Evolutionary conservation across 345 rosid species (phyloP).

Genomic region (Salix arbutifolia): DNA sequence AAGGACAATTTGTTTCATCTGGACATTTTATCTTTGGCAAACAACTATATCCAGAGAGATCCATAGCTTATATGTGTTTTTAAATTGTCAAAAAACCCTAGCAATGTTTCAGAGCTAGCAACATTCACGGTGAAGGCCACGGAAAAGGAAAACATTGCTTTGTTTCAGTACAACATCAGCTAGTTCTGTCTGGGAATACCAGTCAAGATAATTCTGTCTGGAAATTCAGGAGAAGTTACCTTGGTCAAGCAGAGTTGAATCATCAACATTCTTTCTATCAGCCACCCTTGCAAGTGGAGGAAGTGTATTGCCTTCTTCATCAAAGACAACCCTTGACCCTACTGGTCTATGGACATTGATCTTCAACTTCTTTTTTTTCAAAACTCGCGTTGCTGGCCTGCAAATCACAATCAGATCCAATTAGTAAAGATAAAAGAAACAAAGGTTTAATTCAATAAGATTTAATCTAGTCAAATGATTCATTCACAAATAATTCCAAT

Average conservation of each 20-base stretch:
- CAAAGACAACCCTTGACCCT: conserved; percentile 74
- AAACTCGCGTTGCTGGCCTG: conserved; percentile 64
- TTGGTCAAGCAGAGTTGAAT: conserved; percentile 45
- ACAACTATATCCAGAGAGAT: background rate
- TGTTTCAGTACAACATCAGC: no score
- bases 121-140: no score
- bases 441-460: background rate
- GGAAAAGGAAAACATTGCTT: no score
- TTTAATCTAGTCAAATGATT: background rate
- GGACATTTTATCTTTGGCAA: background rate
- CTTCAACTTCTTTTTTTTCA: conserved; percentile 84
- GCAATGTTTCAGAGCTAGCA: no score
- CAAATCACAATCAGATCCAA: conserved; percentile 1
- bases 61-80: no score
- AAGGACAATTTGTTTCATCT: background rate
- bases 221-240: conserved; percentile 36
- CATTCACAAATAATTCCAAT: background rate
- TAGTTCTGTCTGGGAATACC: no score
- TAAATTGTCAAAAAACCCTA: background rate
- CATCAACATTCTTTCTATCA: conserved; percentile 37
- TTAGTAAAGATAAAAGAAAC: background rate
- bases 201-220: background rate
- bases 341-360: conserved; percentile 73
- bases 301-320: conserved; percentile 74
- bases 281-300: conserved; percentile 83